Conservation (phyloP, 331 rosid genomes). For the Malus hybrid region DNA sequence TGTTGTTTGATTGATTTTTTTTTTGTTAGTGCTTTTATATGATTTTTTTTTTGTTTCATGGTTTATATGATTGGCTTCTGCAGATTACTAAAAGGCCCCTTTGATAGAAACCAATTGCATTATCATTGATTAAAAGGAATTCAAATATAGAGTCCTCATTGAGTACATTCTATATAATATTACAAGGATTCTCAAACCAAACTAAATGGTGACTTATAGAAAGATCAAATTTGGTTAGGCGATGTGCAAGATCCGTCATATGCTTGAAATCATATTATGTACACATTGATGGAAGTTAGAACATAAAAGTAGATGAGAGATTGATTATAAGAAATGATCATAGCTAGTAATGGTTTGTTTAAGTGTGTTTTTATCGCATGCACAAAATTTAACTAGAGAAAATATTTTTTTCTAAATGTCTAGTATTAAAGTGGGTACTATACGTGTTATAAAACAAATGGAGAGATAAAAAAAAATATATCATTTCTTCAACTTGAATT, state of each 20-base stretch:
- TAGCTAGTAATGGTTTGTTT: not conserved
- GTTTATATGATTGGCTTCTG: not conserved
- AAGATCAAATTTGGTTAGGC: not conserved
- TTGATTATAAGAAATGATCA: not conserved
- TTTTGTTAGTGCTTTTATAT: not conserved
- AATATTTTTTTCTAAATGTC: not conserved
- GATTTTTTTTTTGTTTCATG: too few species aligned
- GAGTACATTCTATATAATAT: not conserved
- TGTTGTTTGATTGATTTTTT: not conserved
- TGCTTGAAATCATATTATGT: too few species aligned
- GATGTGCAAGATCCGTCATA: not conserved
- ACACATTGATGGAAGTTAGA: not conserved
- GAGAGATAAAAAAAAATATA: too few species aligned
- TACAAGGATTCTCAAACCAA: not conserved
- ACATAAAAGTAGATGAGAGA: not conserved
- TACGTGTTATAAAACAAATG: too few species aligned
- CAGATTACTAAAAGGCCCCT: constrained; percentile 24
- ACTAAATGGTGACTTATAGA: not conserved
- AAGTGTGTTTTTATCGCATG: not conserved
- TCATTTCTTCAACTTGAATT: too few species aligned
- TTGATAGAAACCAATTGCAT: constrained; percentile 6
- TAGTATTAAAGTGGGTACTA: too few species aligned
- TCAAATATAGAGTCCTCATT: not conserved
- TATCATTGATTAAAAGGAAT: not conserved
- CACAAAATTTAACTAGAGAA: not conserved